Evolutionary conservation across 805 yeast genomes (phyloP).

Genomic region (Debaryomyces castellii): DNA sequence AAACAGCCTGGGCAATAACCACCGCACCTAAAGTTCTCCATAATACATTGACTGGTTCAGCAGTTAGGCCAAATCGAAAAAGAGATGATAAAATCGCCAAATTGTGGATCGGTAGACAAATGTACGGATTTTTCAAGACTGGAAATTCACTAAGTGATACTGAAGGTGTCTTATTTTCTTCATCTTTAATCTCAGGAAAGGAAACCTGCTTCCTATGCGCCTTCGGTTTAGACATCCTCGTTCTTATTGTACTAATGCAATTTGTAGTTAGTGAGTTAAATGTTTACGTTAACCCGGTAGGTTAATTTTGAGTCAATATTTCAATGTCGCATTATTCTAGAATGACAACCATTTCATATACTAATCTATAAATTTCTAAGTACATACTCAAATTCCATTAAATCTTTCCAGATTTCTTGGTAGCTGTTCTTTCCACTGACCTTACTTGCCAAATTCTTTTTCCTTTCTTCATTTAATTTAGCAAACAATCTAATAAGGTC

Average conservation of each 20-base stretch:
- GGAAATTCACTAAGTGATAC: constrained; percentile 10
- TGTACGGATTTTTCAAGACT: constrained; percentile 9
- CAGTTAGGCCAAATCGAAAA: constrained; percentile 30
- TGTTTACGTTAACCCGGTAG: background rate
- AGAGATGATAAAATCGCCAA: constrained; percentile 24
- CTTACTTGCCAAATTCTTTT: constrained; percentile 52
- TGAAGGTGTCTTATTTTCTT: background rate
- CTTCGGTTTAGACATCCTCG: constrained; percentile 2
- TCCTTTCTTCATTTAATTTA: constrained; percentile 55
- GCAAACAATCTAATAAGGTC: constrained; percentile 55
- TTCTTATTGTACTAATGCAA: no score
- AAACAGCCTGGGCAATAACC: constrained; percentile 20
- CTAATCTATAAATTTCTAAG: constrained; percentile 21
- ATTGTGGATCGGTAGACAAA: constrained; percentile 30
- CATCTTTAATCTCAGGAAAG: constrained; percentile 12
- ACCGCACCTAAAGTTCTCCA: constrained; percentile 24
- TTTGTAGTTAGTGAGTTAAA: no score
- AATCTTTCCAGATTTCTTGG: constrained; percentile 66
- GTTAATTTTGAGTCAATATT: background rate
- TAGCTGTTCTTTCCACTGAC: constrained; percentile 55
- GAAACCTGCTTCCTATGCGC: constrained; percentile 18
- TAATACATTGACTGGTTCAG: constrained; percentile 20
- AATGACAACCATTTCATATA: background rate
- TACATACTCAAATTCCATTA: constrained; percentile 53
- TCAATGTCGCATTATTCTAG: background rate